Evolutionary conservation across 169 alveolate genomes (phyloP).

Genomic region (Eimeria sp.): DNA sequence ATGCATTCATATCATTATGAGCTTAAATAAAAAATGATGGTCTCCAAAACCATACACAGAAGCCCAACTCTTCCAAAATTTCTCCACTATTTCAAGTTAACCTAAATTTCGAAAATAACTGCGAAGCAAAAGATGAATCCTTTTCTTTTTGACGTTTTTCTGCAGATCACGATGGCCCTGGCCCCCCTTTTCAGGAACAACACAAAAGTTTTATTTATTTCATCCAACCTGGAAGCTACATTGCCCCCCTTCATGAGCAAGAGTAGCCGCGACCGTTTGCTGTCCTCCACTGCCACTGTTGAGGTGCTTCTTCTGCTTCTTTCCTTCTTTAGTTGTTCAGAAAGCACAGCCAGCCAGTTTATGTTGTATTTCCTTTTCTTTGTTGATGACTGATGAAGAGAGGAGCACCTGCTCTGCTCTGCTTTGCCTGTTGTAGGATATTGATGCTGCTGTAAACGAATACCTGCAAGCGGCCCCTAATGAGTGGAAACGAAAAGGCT

Average conservation of each 20-base stretch:
- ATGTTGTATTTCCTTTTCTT: background rate
- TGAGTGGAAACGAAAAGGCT: background rate
- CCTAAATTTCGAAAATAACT: background rate
- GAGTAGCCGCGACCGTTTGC: slow-evolving; percentile 3
- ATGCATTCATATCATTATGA: background rate
- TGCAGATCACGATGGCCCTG: slow-evolving; percentile 30
- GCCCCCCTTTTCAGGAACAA: slow-evolving; percentile 4
- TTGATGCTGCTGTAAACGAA: slow-evolving; percentile 17
- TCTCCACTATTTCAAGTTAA: background rate
- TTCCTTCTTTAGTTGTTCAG: background rate
- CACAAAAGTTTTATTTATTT: background rate
- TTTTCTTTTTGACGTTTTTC: background rate
- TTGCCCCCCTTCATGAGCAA: slow-evolving; percentile 46
- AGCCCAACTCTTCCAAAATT: background rate
- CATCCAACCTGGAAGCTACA: background rate
- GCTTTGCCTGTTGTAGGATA: background rate
- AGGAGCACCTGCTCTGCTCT: background rate
- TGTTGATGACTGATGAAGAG: background rate
- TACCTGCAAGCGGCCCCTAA: background rate
- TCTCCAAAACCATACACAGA: background rate
- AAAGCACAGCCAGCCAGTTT: background rate
- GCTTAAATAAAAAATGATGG: background rate
- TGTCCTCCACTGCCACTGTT: background rate
- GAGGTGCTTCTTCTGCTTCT: background rate
- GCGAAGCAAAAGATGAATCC: background rate